A percentile compares a stretch with the other conserved stretches of the same genome.
These are phyloP conservation scores for Stemphylium lycopersici DNA, from an alignment of 2,329 filamentous ascomycete species.

Conservation along the genomic window DNA sequence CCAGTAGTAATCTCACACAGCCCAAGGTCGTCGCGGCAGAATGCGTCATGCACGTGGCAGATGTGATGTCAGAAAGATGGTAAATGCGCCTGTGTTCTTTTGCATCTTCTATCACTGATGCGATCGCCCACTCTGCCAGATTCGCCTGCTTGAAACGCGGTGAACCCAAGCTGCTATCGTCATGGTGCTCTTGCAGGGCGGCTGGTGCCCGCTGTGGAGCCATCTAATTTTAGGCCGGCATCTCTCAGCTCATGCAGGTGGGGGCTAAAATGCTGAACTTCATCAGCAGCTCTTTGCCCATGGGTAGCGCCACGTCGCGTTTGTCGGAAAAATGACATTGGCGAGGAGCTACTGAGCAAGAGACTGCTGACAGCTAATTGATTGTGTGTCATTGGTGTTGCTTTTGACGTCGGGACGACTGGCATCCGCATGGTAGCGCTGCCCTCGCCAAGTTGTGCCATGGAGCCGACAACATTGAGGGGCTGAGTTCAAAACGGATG, in stretches of 20 bases:
- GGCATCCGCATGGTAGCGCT: constrained; percentile 2
- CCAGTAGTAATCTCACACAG: constrained; percentile 12
- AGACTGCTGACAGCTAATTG: neutral
- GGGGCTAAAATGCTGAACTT: constrained; percentile 6
- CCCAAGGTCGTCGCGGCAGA: constrained; percentile 16
- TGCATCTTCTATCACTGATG: neutral
- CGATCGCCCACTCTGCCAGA: neutral
- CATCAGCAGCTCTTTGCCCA: neutral
- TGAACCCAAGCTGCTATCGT: neutral
- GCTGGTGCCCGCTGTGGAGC: constrained; percentile 14
- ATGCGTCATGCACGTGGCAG: constrained; percentile 37
- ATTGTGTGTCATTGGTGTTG: neutral
- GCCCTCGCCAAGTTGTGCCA: constrained; percentile 5
- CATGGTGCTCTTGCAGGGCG: constrained; percentile 1
- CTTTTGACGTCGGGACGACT: neutral
- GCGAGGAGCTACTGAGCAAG: neutral
- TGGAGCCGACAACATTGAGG: constrained; percentile 3
- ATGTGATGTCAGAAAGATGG: constrained; percentile 28
- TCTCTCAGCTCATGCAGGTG: constrained; percentile 19
- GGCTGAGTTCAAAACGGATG: constrained; percentile 1
- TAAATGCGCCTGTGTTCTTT: neutral
- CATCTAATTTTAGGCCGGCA: constrained; percentile 21
- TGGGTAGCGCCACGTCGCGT: neutral
- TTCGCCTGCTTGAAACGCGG: neutral
- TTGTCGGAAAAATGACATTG: neutral